These are phyloP conservation scores for Hypoxylon subgilvum DNA, from an alignment of 495 filamentous ascomycete genomes.

Conservation along the genomic window DNA sequence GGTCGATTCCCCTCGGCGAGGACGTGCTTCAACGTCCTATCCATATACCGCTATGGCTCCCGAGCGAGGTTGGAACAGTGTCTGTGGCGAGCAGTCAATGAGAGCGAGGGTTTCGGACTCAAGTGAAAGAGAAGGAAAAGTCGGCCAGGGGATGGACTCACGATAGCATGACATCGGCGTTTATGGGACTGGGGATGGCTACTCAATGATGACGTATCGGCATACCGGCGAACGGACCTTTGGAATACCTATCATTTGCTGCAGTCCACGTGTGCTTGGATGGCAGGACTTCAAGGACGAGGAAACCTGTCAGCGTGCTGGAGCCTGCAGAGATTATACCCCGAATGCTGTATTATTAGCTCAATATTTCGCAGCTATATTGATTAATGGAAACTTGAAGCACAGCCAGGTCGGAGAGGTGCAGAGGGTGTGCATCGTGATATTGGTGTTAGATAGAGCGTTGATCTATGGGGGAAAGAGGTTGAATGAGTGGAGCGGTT, in stretches of 20 bases:
- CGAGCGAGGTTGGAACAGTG: slow-evolving; percentile 69
- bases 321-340: slow-evolving; percentile 28
- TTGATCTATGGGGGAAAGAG: too few species aligned
- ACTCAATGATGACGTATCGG: neutral
- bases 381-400: slow-evolving; percentile 7
- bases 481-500: too few species aligned
- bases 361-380: slow-evolving; percentile 9
- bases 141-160: neutral
- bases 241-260: slow-evolving; percentile 8
- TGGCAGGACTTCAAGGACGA: slow-evolving; percentile 11
- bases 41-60: slow-evolving; percentile 72
- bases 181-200: slow-evolving; percentile 11
- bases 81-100: slow-evolving; percentile 85
- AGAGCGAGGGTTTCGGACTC: slow-evolving; percentile 93
- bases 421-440: too few species aligned
- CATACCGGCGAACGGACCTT: neutral
- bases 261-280: slow-evolving; percentile 13
- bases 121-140: slow-evolving; percentile 67
- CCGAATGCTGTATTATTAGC: slow-evolving; percentile 22
- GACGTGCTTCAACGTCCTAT: slow-evolving; percentile 89
- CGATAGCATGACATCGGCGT: slow-evolving; percentile 27
- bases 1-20: slow-evolving; percentile 81
- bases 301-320: slow-evolving; percentile 4
- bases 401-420: too few species aligned
- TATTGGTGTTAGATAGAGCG: too few species aligned